Evolutionary conservation across 768 basidiomycete species (phyloP).

Genomic region (Boletellus emodensis): DNA sequence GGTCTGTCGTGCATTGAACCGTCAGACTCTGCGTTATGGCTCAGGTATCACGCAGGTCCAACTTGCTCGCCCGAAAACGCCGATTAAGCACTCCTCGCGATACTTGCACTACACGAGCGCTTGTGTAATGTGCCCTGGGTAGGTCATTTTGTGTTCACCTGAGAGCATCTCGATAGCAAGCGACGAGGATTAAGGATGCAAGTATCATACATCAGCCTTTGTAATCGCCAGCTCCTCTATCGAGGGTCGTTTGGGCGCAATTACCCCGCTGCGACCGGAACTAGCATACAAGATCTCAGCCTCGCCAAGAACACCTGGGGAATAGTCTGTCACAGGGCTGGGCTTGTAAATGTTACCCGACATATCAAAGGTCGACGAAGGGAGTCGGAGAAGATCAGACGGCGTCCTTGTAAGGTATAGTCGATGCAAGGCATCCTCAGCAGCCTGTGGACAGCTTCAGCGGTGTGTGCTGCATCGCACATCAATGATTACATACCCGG

Average conservation of each 20-base stretch:
- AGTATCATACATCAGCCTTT: constrained; percentile 27
- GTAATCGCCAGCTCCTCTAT: constrained; percentile 20
- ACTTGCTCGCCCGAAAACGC: too few species aligned
- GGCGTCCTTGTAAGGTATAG: constrained; percentile 81
- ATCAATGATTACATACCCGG: constrained; percentile 49
- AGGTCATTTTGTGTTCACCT: not conserved
- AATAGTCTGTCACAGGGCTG: constrained; percentile 45
- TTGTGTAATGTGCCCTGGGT: too few species aligned
- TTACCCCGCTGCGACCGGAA: constrained; percentile 50
- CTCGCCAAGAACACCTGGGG: constrained; percentile 51
- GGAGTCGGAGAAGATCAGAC: constrained; percentile 61
- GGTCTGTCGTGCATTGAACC: too few species aligned
- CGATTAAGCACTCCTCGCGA: too few species aligned
- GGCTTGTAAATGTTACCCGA: constrained; percentile 51
- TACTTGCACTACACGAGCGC: too few species aligned
- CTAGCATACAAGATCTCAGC: constrained; percentile 69
- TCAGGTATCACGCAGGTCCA: not conserved
- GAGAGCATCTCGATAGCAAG: constrained; percentile 15
- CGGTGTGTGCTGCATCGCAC: not conserved
- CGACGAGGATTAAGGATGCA: constrained; percentile 24
- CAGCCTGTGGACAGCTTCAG: constrained; percentile 47
- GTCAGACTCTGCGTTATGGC: too few species aligned
- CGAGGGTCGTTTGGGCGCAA: constrained; percentile 31
- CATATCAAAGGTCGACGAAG: constrained; percentile 70
- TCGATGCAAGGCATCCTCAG: constrained; percentile 79